phyloP scores from a whole-genome alignment of 2,329 filamentous ascomycete genomes.

The Fusarium euwallaceae region DNA sequence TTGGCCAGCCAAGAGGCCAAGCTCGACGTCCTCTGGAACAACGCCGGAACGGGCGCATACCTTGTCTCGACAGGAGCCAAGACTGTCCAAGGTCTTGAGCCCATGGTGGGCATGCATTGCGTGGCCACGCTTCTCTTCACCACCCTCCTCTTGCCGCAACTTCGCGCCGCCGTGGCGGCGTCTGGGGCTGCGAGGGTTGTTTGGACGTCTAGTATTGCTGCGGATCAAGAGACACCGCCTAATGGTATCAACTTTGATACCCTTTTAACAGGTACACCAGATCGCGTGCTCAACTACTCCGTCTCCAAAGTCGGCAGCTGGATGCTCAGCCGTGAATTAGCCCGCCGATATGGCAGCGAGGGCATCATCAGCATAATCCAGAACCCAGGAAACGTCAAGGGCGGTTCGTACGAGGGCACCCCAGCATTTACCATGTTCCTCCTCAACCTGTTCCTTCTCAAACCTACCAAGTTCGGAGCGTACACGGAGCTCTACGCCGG shows the following conservation, averaged over 20 bases:
- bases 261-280: constrained; percentile 37
- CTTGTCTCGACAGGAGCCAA: constrained; percentile 22
- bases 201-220: constrained; percentile 49
- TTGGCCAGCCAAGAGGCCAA: constrained; percentile 54
- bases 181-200: constrained; percentile 45
- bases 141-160: constrained; percentile 50
- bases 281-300: constrained; percentile 47
- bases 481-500: constrained; percentile 58
- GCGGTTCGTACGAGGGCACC: constrained; percentile 39
- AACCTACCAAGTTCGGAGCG: constrained; percentile 52
- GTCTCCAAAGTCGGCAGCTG: constrained; percentile 54
- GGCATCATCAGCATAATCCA: constrained; percentile 49
- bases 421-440: constrained; percentile 36
- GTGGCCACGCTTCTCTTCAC: constrained; percentile 53
- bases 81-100: constrained; percentile 50
- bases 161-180: constrained; percentile 44
- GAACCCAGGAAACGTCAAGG: constrained; percentile 53
- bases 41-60: constrained; percentile 45
- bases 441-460: constrained; percentile 41
- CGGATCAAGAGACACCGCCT: constrained; percentile 42
- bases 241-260: constrained; percentile 48
- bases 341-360: constrained; percentile 39
- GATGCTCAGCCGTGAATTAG: constrained; percentile 50
- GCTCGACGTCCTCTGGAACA: constrained; percentile 60
- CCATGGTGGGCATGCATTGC: constrained; percentile 52